Base-by-base conservation (phyloP, 2,329 filamentous ascomycete species). In the Colletotrichum sp. region DNA sequence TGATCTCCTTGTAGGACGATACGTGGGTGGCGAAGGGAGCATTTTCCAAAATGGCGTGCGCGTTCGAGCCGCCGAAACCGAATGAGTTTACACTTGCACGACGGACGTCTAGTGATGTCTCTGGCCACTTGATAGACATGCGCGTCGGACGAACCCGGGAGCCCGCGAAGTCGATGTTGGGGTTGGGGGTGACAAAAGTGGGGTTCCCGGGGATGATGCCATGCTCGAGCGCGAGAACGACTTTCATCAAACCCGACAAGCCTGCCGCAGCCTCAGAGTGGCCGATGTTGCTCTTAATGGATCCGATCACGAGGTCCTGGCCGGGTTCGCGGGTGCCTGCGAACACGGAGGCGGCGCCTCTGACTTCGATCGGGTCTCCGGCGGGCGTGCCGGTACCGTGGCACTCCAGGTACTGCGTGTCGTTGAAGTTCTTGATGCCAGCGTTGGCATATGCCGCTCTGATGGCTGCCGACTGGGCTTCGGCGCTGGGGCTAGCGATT, bases 351-450 rank as follows among this genome's bases (percentile, higher is more conserved):
- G 71, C 67, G 81, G 80, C 32, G 77, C 84, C 68, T 43, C 61
- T 48, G 5, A 83, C 81, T 73, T 87, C 86, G 13, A 80, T 76
- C 0, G 85, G 83, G 60, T 87, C 86, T 5, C 86, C 86, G 2
- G 81, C 82, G 1, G 64, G 64, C 12, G 86, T 87, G 1, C 85
- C 85, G 1, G 86, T 86, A 8, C 85, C 85, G 67, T 87, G 86
- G 12, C 80, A 82, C 74, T 88, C 86, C 10, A 86, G 78, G 71
- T 83, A 86, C 3, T 72, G 79, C 2, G 81, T 82, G 2, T 79
- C 71, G 16, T 69, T 48, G 3, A 77, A 76, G 15, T 68, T 71
- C 5, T 21, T 66, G 30, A 85, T 78, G 4, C 79, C 79, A 9
- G 83, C 83, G n/a, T 77, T 75, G 1, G 18, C 38, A 43, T 85